Conservation (phyloP, 139 green algal species). For the Chlamydomonas incerta region DNA sequence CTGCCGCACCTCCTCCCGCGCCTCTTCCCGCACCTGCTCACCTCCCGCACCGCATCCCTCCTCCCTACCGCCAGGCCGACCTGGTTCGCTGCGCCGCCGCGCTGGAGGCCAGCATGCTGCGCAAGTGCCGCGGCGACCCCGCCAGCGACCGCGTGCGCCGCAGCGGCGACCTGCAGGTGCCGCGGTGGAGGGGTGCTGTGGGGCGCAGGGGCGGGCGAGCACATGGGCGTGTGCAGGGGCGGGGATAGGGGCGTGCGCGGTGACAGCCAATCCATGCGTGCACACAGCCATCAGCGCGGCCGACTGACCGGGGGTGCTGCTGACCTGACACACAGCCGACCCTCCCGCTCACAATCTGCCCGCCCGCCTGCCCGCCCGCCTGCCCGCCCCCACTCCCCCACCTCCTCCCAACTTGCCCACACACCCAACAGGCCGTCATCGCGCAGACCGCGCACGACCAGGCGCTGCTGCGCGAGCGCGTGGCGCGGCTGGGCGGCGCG, state of each 20-base stretch:
- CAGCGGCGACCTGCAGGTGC: slow-evolving; percentile 64
- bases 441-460: slow-evolving; percentile 78
- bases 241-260: not conserved
- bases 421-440: slow-evolving; percentile 61
- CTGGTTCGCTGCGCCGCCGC: slow-evolving; percentile 49
- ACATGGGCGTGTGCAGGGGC: not conserved
- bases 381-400: too few species aligned
- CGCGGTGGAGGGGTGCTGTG: too few species aligned
- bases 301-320: too few species aligned
- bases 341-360: too few species aligned
- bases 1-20: too few species aligned
- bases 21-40: too few species aligned
- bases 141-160: slow-evolving; percentile 18
- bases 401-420: not conserved
- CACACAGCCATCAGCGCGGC: too few species aligned
- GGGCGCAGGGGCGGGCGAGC: not conserved
- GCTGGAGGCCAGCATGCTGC: slow-evolving; percentile 60
- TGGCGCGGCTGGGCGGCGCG: slow-evolving; percentile 72
- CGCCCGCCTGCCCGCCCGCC: too few species aligned
- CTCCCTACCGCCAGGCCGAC: slow-evolving; percentile 10
- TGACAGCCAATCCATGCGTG: too few species aligned
- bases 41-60: too few species aligned
- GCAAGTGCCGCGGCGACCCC: slow-evolving; percentile 51
- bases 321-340: too few species aligned
- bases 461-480: slow-evolving; percentile 76